phyloP scores from a whole-genome alignment of 768 basidiomycete species.

The Melanogaster broomeanus region DNA sequence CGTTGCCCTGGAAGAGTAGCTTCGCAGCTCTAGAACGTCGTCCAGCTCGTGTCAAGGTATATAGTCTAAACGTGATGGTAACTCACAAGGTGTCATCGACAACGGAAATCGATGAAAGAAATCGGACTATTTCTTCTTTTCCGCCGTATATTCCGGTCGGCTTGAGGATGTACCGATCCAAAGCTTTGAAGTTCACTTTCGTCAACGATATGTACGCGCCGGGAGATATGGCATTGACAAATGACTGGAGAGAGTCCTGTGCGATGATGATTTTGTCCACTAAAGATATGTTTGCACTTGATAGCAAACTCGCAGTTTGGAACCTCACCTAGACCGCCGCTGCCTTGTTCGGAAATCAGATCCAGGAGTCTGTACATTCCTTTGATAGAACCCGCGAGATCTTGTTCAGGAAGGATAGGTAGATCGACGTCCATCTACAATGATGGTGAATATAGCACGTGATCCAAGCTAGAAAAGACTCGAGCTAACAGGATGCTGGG shows the following conservation, averaged over 20 bases:
- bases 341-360: slow-evolving; percentile 46
- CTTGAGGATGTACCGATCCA: slow-evolving; percentile 43
- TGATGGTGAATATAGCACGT: background rate
- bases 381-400: slow-evolving; percentile 25
- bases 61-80: background rate
- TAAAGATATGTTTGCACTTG: slow-evolving; percentile 12
- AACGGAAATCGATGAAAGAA: slow-evolving; percentile 36
- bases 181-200: slow-evolving; percentile 48
- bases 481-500: background rate
- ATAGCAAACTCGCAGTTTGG: background rate
- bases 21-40: no score
- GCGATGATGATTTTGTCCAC: slow-evolving; percentile 59
- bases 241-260: slow-evolving; percentile 43
- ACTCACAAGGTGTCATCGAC: slow-evolving; percentile 42
- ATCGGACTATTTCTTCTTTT: slow-evolving; percentile 45
- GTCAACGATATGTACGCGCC: slow-evolving; percentile 51
- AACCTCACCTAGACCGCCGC: slow-evolving; percentile 46
- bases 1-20: background rate
- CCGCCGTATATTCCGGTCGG: slow-evolving; percentile 55
- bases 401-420: background rate
- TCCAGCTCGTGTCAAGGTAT: background rate
- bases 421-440: slow-evolving; percentile 1
- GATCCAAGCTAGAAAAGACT: background rate
- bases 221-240: slow-evolving; percentile 46
- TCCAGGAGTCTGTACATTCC: slow-evolving; percentile 50